phyloP scores from a whole-genome alignment of 1,284 basidiomycete species.

The Sporisorium iseilematis-ciliati region DNA sequence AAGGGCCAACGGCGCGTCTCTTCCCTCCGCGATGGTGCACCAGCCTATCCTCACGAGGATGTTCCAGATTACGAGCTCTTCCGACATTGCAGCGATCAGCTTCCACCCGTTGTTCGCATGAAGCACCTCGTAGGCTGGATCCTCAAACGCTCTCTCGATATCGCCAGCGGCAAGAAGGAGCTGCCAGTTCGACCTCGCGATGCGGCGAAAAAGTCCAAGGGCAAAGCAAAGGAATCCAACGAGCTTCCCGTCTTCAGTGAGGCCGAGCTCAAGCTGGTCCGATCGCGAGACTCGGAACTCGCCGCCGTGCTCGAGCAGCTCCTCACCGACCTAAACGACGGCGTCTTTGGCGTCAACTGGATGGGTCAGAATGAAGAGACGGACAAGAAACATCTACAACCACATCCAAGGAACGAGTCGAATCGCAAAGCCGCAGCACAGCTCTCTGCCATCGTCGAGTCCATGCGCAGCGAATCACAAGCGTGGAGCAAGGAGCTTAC shows the following conservation, averaged over 20 bases:
- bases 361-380: constrained; percentile 38
- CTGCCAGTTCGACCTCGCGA: constrained; percentile 26
- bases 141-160: constrained; percentile 55
- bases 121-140: constrained; percentile 60
- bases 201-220: constrained; percentile 38
- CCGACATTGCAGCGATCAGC: constrained; percentile 58
- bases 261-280: constrained; percentile 47
- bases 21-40: constrained; percentile 54
- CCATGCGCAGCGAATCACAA: constrained; percentile 49
- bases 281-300: constrained; percentile 29
- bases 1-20: constrained; percentile 59
- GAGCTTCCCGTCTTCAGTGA: constrained; percentile 40
- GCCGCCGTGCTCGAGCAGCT: constrained; percentile 51
- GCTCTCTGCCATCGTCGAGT: constrained; percentile 45
- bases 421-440: constrained; percentile 54
- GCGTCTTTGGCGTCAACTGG: constrained; percentile 63
- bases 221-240: constrained; percentile 29
- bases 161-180: constrained; percentile 47
- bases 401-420: constrained; percentile 60
- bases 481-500: constrained; percentile 54
- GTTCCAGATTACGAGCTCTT: constrained; percentile 63
- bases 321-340: constrained; percentile 56
- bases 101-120: constrained; percentile 61
- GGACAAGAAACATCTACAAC: constrained; percentile 27
- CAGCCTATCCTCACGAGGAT: constrained; percentile 61